Base-by-base conservation (phyloP, 1,284 basidiomycete genomes). In the Ustilago shanxiensis region DNA sequence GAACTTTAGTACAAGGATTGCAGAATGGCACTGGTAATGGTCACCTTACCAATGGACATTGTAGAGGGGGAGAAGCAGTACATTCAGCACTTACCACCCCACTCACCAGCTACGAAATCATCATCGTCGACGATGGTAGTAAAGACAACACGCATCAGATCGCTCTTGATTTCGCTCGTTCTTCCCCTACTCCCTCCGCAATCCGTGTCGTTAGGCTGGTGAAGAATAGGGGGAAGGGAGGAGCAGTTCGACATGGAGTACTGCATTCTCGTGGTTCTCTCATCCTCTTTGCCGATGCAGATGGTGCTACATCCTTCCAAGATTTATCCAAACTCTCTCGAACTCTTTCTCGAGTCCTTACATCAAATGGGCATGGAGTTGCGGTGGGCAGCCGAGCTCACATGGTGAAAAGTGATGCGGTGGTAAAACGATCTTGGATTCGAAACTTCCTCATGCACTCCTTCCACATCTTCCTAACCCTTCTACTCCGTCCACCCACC, bases 381-480 rank as follows among this genome's bases (percentile, higher is more conserved):
- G 91, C 95, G 0, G 87, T 89, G 7, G 95, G 95, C 4, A 95
- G 93, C 79, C 88, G 95, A 16, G 95, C 95, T 5, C 95, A 98
- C 87, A 89, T 98, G 64, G 94, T 97, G 56, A 91, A 91, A 77
- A 94, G 93, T 0, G 93, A 93, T 50, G 94, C 93, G 4, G 95
- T 97, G n/a, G 95, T 97, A 54, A 95, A 95, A 88, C 91, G 95
- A 20, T 95, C 93, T 2, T 83, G 92, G 35, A 85, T 97, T 20
- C 91, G 95, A 24, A 98, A 97, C 83, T 88, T 95, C 60, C 91
- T 97, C 71, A 97, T 97, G 95, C 92, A 95, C 81, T 91, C 91
- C 13, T 90, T 98, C 70, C 95, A 97, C 86, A 90, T 83, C 24
- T 66, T 80, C 53, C 72, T 83, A 28, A 63, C 70, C 14, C 37